phyloP scores from a whole-genome alignment of 1,139 yeast species.

The Magnusiomyces paraingens region DNA sequence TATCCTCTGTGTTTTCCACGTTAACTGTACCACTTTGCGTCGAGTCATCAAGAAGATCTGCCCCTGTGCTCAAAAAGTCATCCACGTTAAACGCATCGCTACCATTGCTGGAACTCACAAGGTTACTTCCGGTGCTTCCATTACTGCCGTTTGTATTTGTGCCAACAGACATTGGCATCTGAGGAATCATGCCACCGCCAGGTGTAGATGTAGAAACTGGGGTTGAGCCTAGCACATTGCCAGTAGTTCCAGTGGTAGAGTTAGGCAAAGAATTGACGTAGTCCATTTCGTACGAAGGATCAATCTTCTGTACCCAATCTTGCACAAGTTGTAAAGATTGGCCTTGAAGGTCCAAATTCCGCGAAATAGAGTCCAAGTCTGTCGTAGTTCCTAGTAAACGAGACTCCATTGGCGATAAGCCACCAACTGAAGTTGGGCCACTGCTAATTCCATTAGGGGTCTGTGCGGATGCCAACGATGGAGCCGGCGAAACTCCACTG shows the following conservation, averaged over 20 bases:
- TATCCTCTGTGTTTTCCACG: too few relatives aligned
- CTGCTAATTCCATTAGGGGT: neutral
- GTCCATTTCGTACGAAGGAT: constrained; percentile 17
- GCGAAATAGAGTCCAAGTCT: constrained; percentile 11
- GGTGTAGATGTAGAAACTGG: neutral
- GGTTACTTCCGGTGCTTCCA: too few relatives aligned
- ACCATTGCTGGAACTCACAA: too few relatives aligned
- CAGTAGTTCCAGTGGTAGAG: neutral
- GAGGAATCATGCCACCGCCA: neutral
- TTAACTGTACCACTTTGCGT: too few relatives aligned
- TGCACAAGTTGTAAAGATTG: constrained; percentile 31
- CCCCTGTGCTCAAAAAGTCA: constrained; percentile 1
- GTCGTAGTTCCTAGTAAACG: too few relatives aligned
- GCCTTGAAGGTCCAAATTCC: constrained; percentile 27
- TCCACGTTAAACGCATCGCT: constrained; percentile 3
- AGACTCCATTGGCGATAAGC: too few relatives aligned
- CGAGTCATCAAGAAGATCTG: neutral
- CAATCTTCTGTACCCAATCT: constrained; percentile 30
- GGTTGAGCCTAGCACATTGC: neutral
- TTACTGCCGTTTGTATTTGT: too few relatives aligned
- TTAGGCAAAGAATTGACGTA: neutral
- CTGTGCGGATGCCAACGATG: neutral
- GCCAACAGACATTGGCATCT: constrained; percentile 2
- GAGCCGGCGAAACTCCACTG: neutral
- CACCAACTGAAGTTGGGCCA: too few relatives aligned